Percentiles rank a stretch among this genome's conserved stretches.
phyloP scores from a whole-genome alignment of 768 basidiomycete genomes.

The Kwoniella pini region DNA sequence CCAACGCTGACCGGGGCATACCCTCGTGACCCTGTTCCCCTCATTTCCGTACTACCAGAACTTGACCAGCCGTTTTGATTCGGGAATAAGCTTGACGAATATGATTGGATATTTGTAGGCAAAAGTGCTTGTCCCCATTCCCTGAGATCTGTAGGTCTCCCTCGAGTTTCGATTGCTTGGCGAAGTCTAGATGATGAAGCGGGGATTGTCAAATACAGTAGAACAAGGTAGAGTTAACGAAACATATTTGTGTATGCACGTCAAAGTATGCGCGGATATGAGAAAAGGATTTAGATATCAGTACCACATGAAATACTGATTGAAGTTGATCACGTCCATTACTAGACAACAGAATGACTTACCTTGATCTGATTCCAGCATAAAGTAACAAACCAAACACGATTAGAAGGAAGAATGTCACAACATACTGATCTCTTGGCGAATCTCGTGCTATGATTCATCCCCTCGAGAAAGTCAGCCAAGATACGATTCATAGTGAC shows the following conservation, averaged over 20 bases:
- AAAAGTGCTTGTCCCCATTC: constrained; percentile 47
- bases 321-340: too few relatives aligned
- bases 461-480: too few relatives aligned
- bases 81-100: constrained; percentile 10
- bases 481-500: too few relatives aligned
- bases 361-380: constrained; percentile 64
- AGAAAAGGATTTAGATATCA: too few relatives aligned
- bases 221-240: too few relatives aligned
- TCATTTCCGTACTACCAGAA: constrained; percentile 7
- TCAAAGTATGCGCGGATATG: too few relatives aligned
- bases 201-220: too few relatives aligned
- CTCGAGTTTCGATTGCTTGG: constrained; percentile 48
- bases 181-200: too few relatives aligned
- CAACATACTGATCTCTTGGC: constrained; percentile 90
- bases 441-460: constrained; percentile 83
- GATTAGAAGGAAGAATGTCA: constrained; percentile 83
- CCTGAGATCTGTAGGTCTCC: constrained; percentile 51
- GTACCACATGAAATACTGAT: too few relatives aligned
- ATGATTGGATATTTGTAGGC: constrained; percentile 6
- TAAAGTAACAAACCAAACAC: constrained; percentile 81
- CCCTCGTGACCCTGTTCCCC: neutral
- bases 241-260: too few relatives aligned
- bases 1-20: constrained; percentile 18
- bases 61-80: neutral
- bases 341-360: constrained; percentile 4